A percentile compares a stretch with the other conserved stretches of the same genome.
Evolutionary conservation across 2,329 filamentous ascomycete genomes (phyloP).

Genomic region (Cadophora malorum): DNA sequence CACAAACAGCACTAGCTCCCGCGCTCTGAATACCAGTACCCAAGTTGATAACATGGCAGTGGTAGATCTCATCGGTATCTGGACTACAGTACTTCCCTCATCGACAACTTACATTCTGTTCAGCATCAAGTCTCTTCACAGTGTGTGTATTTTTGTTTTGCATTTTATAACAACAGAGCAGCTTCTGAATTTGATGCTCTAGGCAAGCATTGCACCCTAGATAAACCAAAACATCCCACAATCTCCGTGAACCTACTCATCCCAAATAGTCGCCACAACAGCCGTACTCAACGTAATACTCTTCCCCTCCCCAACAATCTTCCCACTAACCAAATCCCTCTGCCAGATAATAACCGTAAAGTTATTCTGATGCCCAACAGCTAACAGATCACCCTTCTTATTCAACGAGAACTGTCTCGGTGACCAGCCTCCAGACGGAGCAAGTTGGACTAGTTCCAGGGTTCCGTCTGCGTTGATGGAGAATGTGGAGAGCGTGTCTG

Average conservation of each 20-base stretch:
- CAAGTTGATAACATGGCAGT: no score
- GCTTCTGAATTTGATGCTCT: no score
- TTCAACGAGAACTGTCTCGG: constrained; percentile 55
- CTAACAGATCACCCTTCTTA: constrained; percentile 49
- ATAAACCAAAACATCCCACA: no score
- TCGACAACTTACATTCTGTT: no score
- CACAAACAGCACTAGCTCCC: no score
- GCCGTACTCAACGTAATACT: not conserved
- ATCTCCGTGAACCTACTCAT: not conserved
- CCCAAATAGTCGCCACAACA: constrained; percentile 18
- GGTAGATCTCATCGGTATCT: no score
- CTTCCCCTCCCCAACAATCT: constrained; percentile 42
- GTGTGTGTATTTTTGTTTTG: no score
- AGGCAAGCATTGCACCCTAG: no score
- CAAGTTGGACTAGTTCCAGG: constrained; percentile 49
- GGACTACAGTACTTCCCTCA: no score
- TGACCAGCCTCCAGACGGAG: constrained; percentile 51
- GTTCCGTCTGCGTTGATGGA: constrained; percentile 46
- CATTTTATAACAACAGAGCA: no score
- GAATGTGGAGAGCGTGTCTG: constrained; percentile 52
- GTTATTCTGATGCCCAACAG: constrained; percentile 51
- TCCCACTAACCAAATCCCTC: constrained; percentile 49
- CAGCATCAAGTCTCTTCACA: no score
- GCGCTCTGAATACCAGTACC: no score
- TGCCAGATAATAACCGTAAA: constrained; percentile 48